A percentile compares a stretch with the other conserved stretches of the same genome.
These are phyloP conservation scores for Aspergillus luchuensis DNA, from an alignment of 2,329 filamentous ascomycete genomes.

Conservation along the genomic window DNA sequence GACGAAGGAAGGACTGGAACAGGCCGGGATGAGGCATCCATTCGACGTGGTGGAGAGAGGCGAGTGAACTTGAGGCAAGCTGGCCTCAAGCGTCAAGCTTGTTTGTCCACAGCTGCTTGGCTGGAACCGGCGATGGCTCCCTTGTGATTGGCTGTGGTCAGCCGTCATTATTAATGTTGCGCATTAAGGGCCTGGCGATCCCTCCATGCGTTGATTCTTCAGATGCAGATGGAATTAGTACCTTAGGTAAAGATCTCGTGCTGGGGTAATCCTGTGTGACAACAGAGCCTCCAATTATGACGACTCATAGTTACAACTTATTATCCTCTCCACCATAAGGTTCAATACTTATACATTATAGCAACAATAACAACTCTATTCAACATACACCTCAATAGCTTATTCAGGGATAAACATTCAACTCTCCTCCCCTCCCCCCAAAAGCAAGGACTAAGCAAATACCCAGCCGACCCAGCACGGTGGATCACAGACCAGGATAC, in stretches of 20 bases:
- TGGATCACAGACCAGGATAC: constrained; percentile 1
- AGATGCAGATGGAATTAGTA: neutral
- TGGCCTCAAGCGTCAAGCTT: constrained; percentile 26
- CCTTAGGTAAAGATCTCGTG: neutral
- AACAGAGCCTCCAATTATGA: neutral
- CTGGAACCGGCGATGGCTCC: neutral
- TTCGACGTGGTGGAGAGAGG: constrained; percentile 13
- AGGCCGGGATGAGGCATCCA: constrained; percentile 12
- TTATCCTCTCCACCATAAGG: too few species aligned
- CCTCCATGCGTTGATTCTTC: neutral
- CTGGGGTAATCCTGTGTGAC: neutral
- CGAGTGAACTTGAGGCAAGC: constrained; percentile 24
- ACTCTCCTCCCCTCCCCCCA: neutral
- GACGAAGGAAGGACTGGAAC: constrained; percentile 8
- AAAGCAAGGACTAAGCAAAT: neutral
- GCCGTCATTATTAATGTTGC: neutral
- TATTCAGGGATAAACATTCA: neutral
- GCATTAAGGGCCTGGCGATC: neutral
- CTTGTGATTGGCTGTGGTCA: neutral
- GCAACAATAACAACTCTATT: neutral
- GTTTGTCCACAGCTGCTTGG: neutral
- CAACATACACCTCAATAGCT: neutral
- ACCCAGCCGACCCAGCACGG: neutral
- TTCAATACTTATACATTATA: too few species aligned
- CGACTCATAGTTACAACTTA: too few species aligned